These are phyloP conservation scores for Hippophae gyantsensis DNA, from an alignment of 306 rosid species.

Conservation along the genomic window DNA sequence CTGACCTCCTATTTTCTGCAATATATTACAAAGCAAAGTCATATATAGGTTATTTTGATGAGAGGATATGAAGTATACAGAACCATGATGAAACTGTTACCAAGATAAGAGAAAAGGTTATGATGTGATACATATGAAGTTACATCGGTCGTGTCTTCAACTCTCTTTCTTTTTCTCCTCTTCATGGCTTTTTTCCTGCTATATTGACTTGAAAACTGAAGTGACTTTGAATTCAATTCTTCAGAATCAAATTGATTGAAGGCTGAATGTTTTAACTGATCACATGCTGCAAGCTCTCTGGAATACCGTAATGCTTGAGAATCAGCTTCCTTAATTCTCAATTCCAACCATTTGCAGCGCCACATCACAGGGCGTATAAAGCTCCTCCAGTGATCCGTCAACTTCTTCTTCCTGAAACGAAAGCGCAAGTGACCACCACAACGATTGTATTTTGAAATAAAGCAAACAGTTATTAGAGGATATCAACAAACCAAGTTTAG, in stretches of 20 bases:
- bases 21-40: conserved; percentile 17
- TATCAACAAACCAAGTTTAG: background rate
- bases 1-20: conserved; percentile 65
- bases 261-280: conserved; percentile 36
- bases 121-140: conserved; percentile 68
- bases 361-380: conserved; percentile 78
- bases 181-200: conserved; percentile 30
- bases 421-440: conserved; percentile 16
- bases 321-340: conserved; percentile 60
- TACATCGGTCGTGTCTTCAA: conserved; percentile 57
- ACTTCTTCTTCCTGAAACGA: conserved; percentile 58
- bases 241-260: conserved; percentile 27
- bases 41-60: background rate
- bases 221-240: conserved; percentile 55
- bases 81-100: conserved; percentile 23
- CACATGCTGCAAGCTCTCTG: conserved; percentile 46
- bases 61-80: too few species aligned
- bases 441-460: conserved; percentile 4
- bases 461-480: conserved; percentile 2
- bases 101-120: conserved; percentile 63
- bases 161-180: conserved; percentile 72
- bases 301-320: conserved; percentile 49
- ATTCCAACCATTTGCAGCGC: conserved; percentile 89
- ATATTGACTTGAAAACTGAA: conserved; percentile 39
- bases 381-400: conserved; percentile 83